These are phyloP conservation scores for Abelmoschus esculentus DNA, from an alignment of 345 rosid genomes.

Conservation along the genomic window DNA sequence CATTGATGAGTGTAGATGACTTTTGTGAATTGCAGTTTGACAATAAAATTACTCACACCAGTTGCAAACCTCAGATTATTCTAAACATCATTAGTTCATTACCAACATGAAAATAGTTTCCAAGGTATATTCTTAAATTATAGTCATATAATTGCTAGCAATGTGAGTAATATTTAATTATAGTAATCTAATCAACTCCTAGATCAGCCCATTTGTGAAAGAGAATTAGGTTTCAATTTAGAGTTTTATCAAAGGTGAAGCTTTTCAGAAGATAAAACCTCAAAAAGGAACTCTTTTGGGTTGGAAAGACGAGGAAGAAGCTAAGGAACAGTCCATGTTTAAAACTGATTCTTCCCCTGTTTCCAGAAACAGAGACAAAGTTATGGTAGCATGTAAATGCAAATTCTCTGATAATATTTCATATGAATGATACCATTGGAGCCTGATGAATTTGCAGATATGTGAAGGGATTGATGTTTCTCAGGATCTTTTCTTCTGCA, in stretches of 20 bases:
- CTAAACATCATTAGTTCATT: too few species aligned
- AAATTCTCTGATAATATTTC: background rate
- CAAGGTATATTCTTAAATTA: too few species aligned
- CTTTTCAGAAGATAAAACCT: background rate
- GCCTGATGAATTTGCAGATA: slow-evolving; percentile 86
- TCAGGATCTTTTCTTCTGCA: background rate
- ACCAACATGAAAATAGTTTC: too few species aligned
- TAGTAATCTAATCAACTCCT: too few species aligned
- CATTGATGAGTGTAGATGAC: slow-evolving; percentile 9
- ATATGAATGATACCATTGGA: slow-evolving; percentile 40
- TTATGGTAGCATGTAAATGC: background rate
- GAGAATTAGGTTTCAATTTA: background rate
- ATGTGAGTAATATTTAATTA: too few species aligned
- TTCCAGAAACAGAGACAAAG: too few species aligned
- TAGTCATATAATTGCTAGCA: too few species aligned
- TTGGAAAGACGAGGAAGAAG: slow-evolving; percentile 63
- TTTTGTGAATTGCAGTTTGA: slow-evolving; percentile 14
- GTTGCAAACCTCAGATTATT: background rate
- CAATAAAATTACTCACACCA: slow-evolving; percentile 7
- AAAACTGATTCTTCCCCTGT: background rate
- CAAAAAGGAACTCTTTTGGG: slow-evolving; percentile 25
- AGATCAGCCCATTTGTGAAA: background rate
- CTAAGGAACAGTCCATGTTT: too few species aligned
- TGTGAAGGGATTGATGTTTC: slow-evolving; percentile 60
- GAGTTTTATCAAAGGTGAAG: background rate